Conservation (phyloP, 345 rosid genomes). For the Arabis hirsuta region DNA sequence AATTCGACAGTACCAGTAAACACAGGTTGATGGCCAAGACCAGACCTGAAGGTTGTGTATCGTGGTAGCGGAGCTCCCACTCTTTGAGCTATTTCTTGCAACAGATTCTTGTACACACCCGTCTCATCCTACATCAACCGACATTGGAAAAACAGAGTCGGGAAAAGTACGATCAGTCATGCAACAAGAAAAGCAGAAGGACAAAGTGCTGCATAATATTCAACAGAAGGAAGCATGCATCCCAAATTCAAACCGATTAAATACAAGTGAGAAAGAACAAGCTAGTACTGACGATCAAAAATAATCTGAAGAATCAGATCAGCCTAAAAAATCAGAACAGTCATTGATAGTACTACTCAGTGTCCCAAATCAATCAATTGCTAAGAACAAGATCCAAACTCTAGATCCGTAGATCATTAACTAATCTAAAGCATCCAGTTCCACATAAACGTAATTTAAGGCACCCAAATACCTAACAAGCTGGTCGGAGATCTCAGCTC, state of each 20-base stretch:
- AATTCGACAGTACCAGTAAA: constrained; percentile 95
- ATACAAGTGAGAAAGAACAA: no score
- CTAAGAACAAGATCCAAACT: constrained; percentile 16
- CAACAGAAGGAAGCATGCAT: constrained; percentile 11
- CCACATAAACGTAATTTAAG: no score
- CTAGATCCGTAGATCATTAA: constrained; percentile 29
- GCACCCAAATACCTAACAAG: constrained; percentile 10
- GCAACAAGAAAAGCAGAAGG: neutral
- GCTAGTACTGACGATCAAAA: no score
- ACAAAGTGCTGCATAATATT: neutral
- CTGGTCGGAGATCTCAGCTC: constrained; percentile 18
- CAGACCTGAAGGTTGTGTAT: constrained; percentile 87
- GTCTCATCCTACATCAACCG: constrained; percentile 81
- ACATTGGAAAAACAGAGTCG: constrained; percentile 18
- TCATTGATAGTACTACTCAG: neutral
- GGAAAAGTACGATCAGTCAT: constrained; percentile 31
- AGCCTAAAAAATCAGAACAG: no score
- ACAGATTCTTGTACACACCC: constrained; percentile 93
- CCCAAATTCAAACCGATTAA: neutral
- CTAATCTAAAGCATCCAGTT: neutral
- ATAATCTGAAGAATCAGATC: neutral
- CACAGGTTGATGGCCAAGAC: constrained; percentile 96
- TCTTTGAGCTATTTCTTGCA: constrained; percentile 98
- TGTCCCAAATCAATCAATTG: neutral
- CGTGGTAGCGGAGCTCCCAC: constrained; percentile 93